phyloP scores from a whole-genome alignment of 164 flowering plant genomes.

The Umbilicus rupestris region DNA sequence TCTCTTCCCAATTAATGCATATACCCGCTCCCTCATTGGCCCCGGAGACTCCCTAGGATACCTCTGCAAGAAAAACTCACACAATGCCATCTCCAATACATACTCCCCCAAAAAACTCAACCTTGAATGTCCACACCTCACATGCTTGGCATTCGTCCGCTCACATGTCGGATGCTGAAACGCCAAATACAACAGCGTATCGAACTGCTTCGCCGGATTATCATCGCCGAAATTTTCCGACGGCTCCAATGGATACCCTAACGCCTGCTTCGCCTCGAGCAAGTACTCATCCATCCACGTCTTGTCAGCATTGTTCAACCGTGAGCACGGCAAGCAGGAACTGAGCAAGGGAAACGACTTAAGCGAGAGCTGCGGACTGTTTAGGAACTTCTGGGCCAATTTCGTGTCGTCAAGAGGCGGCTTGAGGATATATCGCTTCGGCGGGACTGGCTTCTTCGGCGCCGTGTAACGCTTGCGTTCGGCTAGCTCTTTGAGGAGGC shows the following conservation, averaged over 20 bases:
- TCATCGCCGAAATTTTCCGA: conserved; percentile 64
- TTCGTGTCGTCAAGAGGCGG: conserved; percentile 84
- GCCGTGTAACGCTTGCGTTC: conserved; percentile 56
- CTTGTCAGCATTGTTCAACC: conserved; percentile 73
- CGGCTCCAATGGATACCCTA: conserved; percentile 86
- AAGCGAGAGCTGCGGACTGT: conserved; percentile 85
- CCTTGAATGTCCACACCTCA: conserved; percentile 82
- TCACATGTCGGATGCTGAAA: conserved; percentile 88
- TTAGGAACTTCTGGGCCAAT: conserved; percentile 68
- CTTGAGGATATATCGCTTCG: conserved; percentile 61
- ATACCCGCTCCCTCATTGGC: conserved; percentile 95
- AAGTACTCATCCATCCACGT: conserved; percentile 93
- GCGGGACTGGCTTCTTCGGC: conserved; percentile 72
- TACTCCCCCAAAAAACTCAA: conserved; percentile 77
- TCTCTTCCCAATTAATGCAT: conserved; percentile 87
- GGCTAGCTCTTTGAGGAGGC: conserved; percentile 81
- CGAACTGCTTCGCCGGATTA: conserved; percentile 89
- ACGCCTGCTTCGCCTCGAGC: conserved; percentile 86
- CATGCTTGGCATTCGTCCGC: conserved; percentile 69
- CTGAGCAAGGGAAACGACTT: conserved; percentile 81
- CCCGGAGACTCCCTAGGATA: conserved; percentile 94
- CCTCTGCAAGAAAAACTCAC: conserved; percentile 86
- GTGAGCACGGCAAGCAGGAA: conserved; percentile 73
- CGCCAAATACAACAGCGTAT: conserved; percentile 79
- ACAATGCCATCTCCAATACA: conserved; percentile 75